Percentiles rank a stretch among this genome's conserved stretches.
Conservation (phyloP, 2,329 filamentous ascomycete genomes). For the Stagonosporopsis tanaceti region DNA sequence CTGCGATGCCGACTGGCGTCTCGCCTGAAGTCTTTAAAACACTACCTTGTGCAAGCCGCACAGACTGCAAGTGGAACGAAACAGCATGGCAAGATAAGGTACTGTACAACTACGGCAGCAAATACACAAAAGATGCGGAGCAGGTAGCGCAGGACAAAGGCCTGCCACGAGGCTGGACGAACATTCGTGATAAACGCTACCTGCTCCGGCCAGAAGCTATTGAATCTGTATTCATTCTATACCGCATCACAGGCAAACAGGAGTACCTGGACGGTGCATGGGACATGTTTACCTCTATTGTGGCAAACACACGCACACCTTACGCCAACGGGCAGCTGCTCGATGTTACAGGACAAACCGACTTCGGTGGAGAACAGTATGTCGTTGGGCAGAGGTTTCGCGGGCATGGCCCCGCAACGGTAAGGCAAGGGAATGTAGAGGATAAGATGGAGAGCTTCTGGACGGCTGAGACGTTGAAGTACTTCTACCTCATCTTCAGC, state of each 20-base stretch:
- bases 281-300: conserved; percentile 58
- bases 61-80: conserved; percentile 62
- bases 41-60: conserved; percentile 55
- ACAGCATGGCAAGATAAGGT: conserved; percentile 57
- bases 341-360: conserved; percentile 49
- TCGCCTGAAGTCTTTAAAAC: conserved; percentile 67
- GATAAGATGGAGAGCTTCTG: conserved; percentile 57
- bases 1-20: conserved; percentile 62
- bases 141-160: conserved; percentile 26
- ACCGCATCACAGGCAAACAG: conserved; percentile 64
- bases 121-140: conserved; percentile 25
- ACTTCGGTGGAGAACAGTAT: conserved; percentile 13
- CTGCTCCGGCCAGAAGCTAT: conserved; percentile 64
- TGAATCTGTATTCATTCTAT: conserved; percentile 67
- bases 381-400: conserved; percentile 5
- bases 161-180: conserved; percentile 52
- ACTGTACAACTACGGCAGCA: conserved; percentile 27
- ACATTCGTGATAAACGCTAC: conserved; percentile 53
- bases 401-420: conserved; percentile 6
- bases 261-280: conserved; percentile 55
- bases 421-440: conserved; percentile 30
- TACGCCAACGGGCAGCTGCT: conserved; percentile 55
- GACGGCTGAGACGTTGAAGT: conserved; percentile 60
- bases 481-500: conserved; percentile 59
- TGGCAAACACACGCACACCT: conserved; percentile 49